phyloP scores from a whole-genome alignment of 2,329 filamentous ascomycete species.

The Verticillium klebahnii region DNA sequence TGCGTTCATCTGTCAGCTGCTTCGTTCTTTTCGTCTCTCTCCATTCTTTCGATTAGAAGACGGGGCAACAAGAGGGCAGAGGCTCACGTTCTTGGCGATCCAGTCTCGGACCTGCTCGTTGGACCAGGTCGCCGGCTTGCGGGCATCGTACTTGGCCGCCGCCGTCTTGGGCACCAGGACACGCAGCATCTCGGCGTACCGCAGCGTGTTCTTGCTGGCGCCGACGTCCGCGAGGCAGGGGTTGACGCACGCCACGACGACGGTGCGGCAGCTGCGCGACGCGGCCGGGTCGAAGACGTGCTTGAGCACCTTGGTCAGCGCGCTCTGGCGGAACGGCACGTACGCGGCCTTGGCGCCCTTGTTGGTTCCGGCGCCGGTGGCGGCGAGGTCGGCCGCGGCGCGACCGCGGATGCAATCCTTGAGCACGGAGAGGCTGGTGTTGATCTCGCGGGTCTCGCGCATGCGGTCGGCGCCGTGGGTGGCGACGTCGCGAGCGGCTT shows the following conservation, averaged over 20 bases:
- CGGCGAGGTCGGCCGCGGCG: conserved; percentile 26
- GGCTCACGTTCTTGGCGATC: conserved; percentile 34
- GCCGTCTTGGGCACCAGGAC: conserved; percentile 27
- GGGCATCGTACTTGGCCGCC: conserved; percentile 16
- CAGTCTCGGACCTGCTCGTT: conserved; percentile 32
- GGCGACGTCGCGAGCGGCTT: conserved; percentile 37
- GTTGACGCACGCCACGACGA: conserved; percentile 43
- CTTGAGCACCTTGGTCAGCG: conserved; percentile 42
- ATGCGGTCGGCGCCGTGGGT: conserved; percentile 37
- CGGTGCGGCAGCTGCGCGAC: conserved; percentile 33
- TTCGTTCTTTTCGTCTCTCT: no score
- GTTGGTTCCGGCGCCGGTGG: conserved; percentile 2
- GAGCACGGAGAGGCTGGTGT: conserved; percentile 41
- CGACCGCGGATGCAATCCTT: conserved; percentile 49
- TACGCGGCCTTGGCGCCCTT: conserved; percentile 24
- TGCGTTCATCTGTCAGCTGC: conserved; percentile 12
- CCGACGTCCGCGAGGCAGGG: conserved; percentile 37
- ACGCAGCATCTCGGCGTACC: conserved; percentile 43
- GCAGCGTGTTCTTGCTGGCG: conserved; percentile 42
- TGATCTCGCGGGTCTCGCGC: conserved; percentile 42
- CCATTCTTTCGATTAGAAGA: no score
- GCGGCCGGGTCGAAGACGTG: conserved; percentile 41
- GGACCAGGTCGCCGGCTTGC: conserved; percentile 31
- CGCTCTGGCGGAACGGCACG: conserved; percentile 41
- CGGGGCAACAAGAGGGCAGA: neutral